Evolutionary conservation across 345 rosid species (phyloP), one percentile per base, ranked within the genome.

Genomic region (Salix caprea): DNA sequence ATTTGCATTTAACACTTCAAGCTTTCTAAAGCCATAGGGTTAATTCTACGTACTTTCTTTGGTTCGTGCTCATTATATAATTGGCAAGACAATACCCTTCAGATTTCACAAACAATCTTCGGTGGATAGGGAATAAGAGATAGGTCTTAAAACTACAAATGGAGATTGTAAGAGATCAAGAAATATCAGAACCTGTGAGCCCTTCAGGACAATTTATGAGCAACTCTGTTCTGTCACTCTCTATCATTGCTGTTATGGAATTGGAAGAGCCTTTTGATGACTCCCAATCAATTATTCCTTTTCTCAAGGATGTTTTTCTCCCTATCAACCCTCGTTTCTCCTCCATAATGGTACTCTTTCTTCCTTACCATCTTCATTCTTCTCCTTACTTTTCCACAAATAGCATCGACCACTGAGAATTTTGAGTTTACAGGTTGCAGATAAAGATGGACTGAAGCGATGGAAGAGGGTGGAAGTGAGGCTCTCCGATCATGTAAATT

Each of bases 241-340:
- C 74, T 30, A 11, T 83, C 15, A 70, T 86, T 5, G 78, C 61
- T 11, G 80, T 83, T 6, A 16, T 86, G 28, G 88, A 86, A 72
- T 7, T 2, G 0, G 78, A 81, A 76, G 69, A 65, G 15, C 85
- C 86, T 2, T 23, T 86, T 15, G 86, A 83, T 65, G 80, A 79
- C 16, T 69, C 61, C 1, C 72, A 13, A 5, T 2, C 78, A 0
- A 36, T 36, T 28, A 19, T 39, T n/a, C 8, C 80, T 5, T 28
- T 83, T 65, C 75, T 85, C 68, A 52, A 70, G 23, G 64, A 81
- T 69, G 65, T 81, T 7, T 85, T 85, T 67, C 81, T 85, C 28
- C 83, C 83, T 19, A 68, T 83, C 76, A 81, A 69, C 44, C 80
- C 83, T 26, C 88, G 86, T n/a, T 85, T 85, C 82, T 85, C 88